These are phyloP conservation scores for Lasiosphaeria hispida DNA, from an alignment of 495 filamentous ascomycete genomes.

Conservation along the genomic window DNA sequence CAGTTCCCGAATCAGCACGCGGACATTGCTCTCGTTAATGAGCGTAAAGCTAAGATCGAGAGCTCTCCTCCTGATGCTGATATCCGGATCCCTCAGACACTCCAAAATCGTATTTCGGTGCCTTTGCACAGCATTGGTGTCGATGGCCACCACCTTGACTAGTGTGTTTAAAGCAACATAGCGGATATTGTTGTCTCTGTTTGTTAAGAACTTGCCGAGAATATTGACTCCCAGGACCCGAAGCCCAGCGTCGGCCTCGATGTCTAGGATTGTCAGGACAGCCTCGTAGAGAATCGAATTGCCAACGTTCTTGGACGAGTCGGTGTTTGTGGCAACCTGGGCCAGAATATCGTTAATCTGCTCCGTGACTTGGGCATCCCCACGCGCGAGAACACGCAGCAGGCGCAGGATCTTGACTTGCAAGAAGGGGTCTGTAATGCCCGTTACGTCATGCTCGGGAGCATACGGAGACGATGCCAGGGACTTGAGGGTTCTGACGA, in stretches of 20 bases:
- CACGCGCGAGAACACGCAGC: slow-evolving; percentile 79
- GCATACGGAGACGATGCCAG: slow-evolving; percentile 94
- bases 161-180: slow-evolving; percentile 97
- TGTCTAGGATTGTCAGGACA: slow-evolving; percentile 94
- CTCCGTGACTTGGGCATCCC: slow-evolving; percentile 86
- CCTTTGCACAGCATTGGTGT: slow-evolving; percentile 94
- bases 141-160: slow-evolving; percentile 96
- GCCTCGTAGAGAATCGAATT: slow-evolving; percentile 98
- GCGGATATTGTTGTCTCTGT: slow-evolving; percentile 98
- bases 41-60: slow-evolving; percentile 96
- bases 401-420: slow-evolving; percentile 93
- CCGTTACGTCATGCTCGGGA: slow-evolving; percentile 95
- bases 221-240: slow-evolving; percentile 96
- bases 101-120: slow-evolving; percentile 97
- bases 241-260: slow-evolving; percentile 92
- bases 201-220: slow-evolving; percentile 93
- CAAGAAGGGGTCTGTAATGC: slow-evolving; percentile 97
- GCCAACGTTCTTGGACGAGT: slow-evolving; percentile 96
- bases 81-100: slow-evolving; percentile 96
- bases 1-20: slow-evolving; percentile 86
- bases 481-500: slow-evolving; percentile 89
- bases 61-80: slow-evolving; percentile 91
- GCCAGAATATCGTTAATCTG: slow-evolving; percentile 98
- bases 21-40: slow-evolving; percentile 94
- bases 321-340: slow-evolving; percentile 97